Evolutionary conservation across 495 filamentous ascomycete species (phyloP).

Genomic region (Penicillium malachiteum): DNA sequence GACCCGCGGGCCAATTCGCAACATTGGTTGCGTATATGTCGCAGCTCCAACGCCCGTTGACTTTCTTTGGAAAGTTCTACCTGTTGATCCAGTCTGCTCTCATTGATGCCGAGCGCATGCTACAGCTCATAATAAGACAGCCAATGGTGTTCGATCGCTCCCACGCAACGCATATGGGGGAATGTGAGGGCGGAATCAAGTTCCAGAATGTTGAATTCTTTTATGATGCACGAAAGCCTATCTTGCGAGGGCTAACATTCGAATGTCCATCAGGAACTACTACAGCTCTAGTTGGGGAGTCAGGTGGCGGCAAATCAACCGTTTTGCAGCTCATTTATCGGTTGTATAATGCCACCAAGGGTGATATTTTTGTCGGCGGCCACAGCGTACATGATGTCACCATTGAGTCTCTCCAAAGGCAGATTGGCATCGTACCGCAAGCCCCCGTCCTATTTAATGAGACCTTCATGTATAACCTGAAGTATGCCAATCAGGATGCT

Average conservation of each 20-base stretch:
- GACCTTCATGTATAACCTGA: slow-evolving; percentile 71
- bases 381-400: slow-evolving; percentile 71
- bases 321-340: slow-evolving; percentile 70
- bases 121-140: too few species aligned
- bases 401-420: slow-evolving; percentile 62
- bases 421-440: slow-evolving; percentile 70
- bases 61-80: too few species aligned
- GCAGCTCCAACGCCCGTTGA: too few species aligned
- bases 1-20: too few species aligned
- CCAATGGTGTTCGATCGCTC: too few species aligned
- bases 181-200: too few species aligned
- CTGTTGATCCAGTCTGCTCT: too few species aligned
- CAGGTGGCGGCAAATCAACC: slow-evolving; percentile 75
- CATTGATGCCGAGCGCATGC: too few species aligned
- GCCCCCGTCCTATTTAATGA: slow-evolving; percentile 69
- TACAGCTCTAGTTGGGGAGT: slow-evolving; percentile 74
- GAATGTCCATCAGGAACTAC: slow-evolving; percentile 61
- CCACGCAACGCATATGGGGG: too few species aligned
- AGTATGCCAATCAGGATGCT: slow-evolving; percentile 62
- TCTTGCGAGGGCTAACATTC: slow-evolving; percentile 70
- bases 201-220: slow-evolving; percentile 72
- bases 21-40: too few species aligned
- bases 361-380: slow-evolving; percentile 69
- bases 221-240: slow-evolving; percentile 70
- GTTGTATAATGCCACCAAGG: slow-evolving; percentile 65